Evolutionary conservation across 2,329 filamentous ascomycete species (phyloP).

Genomic region (Alternaria angustiovoidea): DNA sequence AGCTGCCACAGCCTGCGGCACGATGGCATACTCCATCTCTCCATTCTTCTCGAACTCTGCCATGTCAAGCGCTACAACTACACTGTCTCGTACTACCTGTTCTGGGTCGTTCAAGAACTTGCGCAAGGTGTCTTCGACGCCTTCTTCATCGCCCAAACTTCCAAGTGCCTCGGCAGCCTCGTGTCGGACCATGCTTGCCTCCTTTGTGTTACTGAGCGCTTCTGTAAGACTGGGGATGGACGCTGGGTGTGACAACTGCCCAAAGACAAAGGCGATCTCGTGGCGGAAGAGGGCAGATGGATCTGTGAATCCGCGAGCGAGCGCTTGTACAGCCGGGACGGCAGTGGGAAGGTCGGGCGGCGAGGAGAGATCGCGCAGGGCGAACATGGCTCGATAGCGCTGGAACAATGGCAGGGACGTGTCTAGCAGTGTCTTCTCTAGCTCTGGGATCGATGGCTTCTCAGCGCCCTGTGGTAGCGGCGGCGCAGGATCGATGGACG

Average conservation of each 20-base stretch:
- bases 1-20: slow-evolving; percentile 63
- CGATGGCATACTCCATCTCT: slow-evolving; percentile 88
- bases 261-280: slow-evolving; percentile 98
- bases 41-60: slow-evolving; percentile 93
- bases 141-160: slow-evolving; percentile 90
- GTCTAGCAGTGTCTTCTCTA: slow-evolving; percentile 82
- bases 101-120: slow-evolving; percentile 89
- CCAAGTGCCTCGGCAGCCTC: slow-evolving; percentile 97
- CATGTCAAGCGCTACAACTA: slow-evolving; percentile 96
- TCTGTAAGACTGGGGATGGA: slow-evolving; percentile 88
- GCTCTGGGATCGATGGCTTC: slow-evolving; percentile 72
- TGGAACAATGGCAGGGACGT: slow-evolving; percentile 82
- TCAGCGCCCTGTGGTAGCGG: slow-evolving; percentile 75
- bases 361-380: slow-evolving; percentile 90
- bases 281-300: slow-evolving; percentile 93
- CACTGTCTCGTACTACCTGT: slow-evolving; percentile 91
- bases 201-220: slow-evolving; percentile 78
- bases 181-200: slow-evolving; percentile 96
- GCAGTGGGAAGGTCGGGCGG: slow-evolving; percentile 91
- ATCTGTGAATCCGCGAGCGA: slow-evolving; percentile 86
- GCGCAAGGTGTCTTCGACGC: slow-evolving; percentile 85
- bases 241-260: slow-evolving; percentile 94
- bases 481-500: slow-evolving; percentile 93
- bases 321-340: slow-evolving; percentile 81
- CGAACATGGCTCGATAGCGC: slow-evolving; percentile 98